Conservation (phyloP, 805 yeast species). For the Vanderwaltozyma polyspora region DNA sequence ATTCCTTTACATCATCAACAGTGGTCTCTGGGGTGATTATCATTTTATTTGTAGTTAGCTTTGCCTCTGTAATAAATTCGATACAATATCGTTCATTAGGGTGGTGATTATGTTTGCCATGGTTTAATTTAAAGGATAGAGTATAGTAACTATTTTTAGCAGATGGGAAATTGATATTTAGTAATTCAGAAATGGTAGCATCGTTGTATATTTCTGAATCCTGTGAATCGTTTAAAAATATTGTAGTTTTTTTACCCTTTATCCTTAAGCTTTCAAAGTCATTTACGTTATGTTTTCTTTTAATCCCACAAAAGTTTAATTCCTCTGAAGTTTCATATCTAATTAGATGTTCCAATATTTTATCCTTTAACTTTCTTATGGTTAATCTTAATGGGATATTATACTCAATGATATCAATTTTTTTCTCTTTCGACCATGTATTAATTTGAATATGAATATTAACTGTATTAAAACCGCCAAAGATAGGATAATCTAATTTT, state of each 20-base stretch:
- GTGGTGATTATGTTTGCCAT: slow-evolving; percentile 1
- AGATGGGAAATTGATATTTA: slow-evolving; percentile 26
- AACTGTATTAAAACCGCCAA: slow-evolving; percentile 6
- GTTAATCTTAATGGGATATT: slow-evolving; percentile 4
- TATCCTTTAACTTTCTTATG: slow-evolving; percentile 8
- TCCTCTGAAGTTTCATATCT: slow-evolving; percentile 6
- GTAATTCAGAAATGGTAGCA: slow-evolving; percentile 17
- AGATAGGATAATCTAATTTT: slow-evolving; percentile 9
- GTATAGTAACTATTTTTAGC: slow-evolving; percentile 19
- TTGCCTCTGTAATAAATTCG: slow-evolving; percentile 17
- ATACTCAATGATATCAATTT: slow-evolving; percentile 6
- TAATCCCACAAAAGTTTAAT: slow-evolving; percentile 8
- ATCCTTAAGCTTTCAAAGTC: slow-evolving; percentile 14
- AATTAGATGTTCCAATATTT: slow-evolving; percentile 8
- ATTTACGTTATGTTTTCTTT: slow-evolving; percentile 6
- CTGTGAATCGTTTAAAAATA: slow-evolving; percentile 7
- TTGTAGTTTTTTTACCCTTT: slow-evolving; percentile 11
- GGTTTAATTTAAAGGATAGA: slow-evolving; percentile 17
- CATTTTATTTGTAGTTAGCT: slow-evolving; percentile 14
- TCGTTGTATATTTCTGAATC: slow-evolving; percentile 11
- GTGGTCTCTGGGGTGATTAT: slow-evolving; percentile 14
- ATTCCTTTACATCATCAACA: slow-evolving; percentile 17
- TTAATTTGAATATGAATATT: slow-evolving; percentile 13
- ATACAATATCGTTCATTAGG: slow-evolving; percentile 9
- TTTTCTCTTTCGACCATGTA: slow-evolving; percentile 1